Base-by-base conservation (phyloP, 129 eudicot genomes). In the Tagetes erecta region DNA sequence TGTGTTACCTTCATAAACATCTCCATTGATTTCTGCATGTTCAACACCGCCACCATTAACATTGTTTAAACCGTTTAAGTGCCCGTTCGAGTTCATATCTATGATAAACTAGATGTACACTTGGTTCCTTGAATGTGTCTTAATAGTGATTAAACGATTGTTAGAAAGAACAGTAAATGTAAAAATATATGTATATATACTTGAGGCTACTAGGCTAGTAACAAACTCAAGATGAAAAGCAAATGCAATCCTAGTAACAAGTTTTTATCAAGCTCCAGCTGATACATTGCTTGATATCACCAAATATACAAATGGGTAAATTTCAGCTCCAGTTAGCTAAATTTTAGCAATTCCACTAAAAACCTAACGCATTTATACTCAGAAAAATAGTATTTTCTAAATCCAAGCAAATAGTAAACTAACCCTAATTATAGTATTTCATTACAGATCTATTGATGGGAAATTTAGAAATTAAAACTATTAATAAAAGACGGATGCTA, bases 31-130 rank as follows among this genome's bases (percentile, higher is more conserved):
- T 79, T 86, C 84, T 68, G 55, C 70, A 57, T 56, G 65, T 42
- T 72, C 83, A 78, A 75, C 57, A 71, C 80, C 75, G 42, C 67
- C 79, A 20, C 86, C 84, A 66, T 76, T 83, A 63, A 51, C 73
- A 62, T 73, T 81, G 73, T 50, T 64, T 74, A 63, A 67, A 66
- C 90, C 56, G 70, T 70, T 73, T 55, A 74, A 66, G 27, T 76
- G 82, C 64, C 64, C 68, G 70, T 75, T 80, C 12, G 78, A 38
- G 44, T 71, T 76, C 76, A 69, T 76, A 75, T 85, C 83, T 89
- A 87, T 86, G 76, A 74, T 70, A 63, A 71, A 38, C 72, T 63
- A 78, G 67, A 38, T 5, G 67, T 68, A 51, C 56, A 47, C 77
- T 71, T 64, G 70, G 6, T 73, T 47, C 59, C 67, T 60, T 70